Base-by-base conservation (phyloP, 345 rosid species). In the Linum lewisii region DNA sequence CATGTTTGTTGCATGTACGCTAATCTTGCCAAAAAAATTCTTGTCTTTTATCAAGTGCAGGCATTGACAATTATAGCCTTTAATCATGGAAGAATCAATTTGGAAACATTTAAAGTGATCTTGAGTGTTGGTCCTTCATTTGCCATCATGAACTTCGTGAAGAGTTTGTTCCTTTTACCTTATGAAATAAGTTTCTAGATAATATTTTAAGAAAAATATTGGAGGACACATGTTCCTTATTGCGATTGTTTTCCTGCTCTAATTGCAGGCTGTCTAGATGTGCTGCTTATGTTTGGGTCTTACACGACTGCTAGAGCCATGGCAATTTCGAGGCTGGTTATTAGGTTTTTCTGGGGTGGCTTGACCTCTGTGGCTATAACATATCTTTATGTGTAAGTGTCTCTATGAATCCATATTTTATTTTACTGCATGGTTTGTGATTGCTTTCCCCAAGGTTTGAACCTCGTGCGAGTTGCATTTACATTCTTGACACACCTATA, bases 251-350 rank as follows among this genome's bases (percentile, higher is more conserved):
- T 32, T 18, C 62, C 71, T 66, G 61, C 55, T 67, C 53, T 72
- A 51, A 47, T 22, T 52, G 54, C 72, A 93, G 99, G 90, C 74
- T 77, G 77, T 80, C 78, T 89, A 60, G 99, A 93, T 75, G 94
- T 87, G 58, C 57, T 93, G 66, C 92, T 93, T 67, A 93, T 81
- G 90, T 87, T 71, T 73, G 99, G 99, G 56, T 97, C 99, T 24
- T 93, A 93, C 76, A 67, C 80, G 59, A 80, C 89, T 21, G 84
- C 97, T 10, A 81, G 97, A 78, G 99, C 90, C 79, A 89, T 93
- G 99, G 99, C 99, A 61, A 82, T 93, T 70, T 89, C 99, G 38
- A 83, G 97, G 75, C 76, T 93, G 56, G 78, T 93, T 69, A 89
- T 93, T 66, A 77, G 81, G 70, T 89, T 93, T 68, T 77, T 93